These are phyloP conservation scores for Paramecium primaurelia DNA, from an alignment of 73 alveolate genomes.

Conservation along the genomic window DNA sequence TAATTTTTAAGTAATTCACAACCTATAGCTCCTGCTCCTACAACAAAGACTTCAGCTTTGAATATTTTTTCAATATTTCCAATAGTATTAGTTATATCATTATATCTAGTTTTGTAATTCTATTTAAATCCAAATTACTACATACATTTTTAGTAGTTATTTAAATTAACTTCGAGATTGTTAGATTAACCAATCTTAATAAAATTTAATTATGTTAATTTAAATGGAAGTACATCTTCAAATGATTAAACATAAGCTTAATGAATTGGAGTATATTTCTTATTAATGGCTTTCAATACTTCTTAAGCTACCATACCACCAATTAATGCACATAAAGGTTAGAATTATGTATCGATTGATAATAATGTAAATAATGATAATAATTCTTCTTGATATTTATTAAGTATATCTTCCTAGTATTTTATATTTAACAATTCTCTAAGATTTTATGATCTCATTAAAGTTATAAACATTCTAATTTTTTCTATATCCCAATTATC, in stretches of 20 bases:
- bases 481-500: background rate
- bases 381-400: background rate
- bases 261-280: conserved; percentile 82
- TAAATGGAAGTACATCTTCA: conserved; percentile 14
- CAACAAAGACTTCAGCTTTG: conserved; percentile 86
- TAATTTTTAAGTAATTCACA: conserved; percentile 97
- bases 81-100: background rate
- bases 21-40: conserved; percentile 99
- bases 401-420: background rate
- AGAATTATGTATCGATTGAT: background rate
- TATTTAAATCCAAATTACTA: background rate
- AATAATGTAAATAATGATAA: background rate
- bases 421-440: background rate
- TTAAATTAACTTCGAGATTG: background rate
- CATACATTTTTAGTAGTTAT: background rate
- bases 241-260: conserved; percentile 52
- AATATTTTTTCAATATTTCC: background rate
- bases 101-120: background rate
- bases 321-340: conserved; percentile 76
- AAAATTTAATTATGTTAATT: background rate
- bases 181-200: background rate
- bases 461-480: background rate
- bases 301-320: conserved; percentile 94
- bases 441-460: background rate
- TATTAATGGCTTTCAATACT: conserved; percentile 85